These are phyloP conservation scores for Penicillium frequentans DNA, from an alignment of 2,329 filamentous ascomycete species.

Conservation along the genomic window DNA sequence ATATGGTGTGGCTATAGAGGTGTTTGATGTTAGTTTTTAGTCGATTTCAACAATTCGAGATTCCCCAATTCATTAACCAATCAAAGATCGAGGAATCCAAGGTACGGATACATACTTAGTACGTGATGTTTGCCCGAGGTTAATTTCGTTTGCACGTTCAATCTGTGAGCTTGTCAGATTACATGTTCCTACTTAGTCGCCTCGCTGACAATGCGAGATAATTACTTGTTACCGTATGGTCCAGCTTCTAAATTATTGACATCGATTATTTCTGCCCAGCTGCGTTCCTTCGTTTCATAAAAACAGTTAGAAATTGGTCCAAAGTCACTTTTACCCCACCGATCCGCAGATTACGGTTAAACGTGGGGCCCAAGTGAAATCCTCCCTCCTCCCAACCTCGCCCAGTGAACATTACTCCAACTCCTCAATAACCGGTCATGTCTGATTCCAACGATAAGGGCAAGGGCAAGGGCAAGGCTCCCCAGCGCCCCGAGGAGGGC, in stretches of 20 bases:
- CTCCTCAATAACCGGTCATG: slow-evolving; percentile 26
- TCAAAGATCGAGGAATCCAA: background rate
- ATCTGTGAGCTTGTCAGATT: background rate
- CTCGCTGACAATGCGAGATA: background rate
- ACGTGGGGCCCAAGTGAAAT: slow-evolving; percentile 32
- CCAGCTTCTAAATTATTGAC: background rate
- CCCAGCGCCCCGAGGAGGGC: slow-evolving; percentile 19
- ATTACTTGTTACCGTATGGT: background rate
- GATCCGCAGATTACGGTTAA: slow-evolving; percentile 19
- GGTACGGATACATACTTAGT: background rate
- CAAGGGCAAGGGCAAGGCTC: slow-evolving; percentile 38
- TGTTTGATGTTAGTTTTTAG: slow-evolving; percentile 11
- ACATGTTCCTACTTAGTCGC: background rate
- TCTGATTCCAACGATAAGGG: slow-evolving; percentile 30
- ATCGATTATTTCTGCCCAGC: background rate
- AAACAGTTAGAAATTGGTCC: background rate
- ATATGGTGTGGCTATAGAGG: slow-evolving; percentile 18
- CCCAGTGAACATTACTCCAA: slow-evolving; percentile 8
- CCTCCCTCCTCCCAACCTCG: slow-evolving; percentile 14
- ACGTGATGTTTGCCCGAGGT: background rate
- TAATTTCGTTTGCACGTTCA: background rate
- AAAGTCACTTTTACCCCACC: slow-evolving; percentile 11
- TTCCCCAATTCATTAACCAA: slow-evolving; percentile 5
- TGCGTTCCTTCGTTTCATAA: background rate
- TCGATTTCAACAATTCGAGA: slow-evolving; percentile 30